Conservation (phyloP, 2,329 filamentous ascomycete species). For the Akanthomyces lecanii region DNA sequence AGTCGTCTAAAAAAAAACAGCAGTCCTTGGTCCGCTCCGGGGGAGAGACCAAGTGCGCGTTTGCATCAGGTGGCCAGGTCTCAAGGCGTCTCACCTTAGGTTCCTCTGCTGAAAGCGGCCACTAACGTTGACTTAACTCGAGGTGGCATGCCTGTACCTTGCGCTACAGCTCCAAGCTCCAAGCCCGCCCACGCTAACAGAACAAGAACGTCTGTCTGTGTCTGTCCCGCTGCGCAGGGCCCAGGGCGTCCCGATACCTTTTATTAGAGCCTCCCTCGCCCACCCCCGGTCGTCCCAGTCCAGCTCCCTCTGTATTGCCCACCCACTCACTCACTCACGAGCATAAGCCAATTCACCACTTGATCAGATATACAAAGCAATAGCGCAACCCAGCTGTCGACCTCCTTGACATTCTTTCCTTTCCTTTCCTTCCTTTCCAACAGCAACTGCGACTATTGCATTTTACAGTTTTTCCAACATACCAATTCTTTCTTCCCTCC, state of each 20-base stretch:
- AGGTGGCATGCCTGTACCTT: constrained; percentile 9
- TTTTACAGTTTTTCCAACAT: neutral
- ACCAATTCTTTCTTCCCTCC: neutral
- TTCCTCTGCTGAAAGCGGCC: constrained; percentile 4
- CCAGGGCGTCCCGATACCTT: neutral
- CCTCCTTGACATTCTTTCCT: neutral
- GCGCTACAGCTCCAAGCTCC: neutral
- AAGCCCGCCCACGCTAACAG: neutral
- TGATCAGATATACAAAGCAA: constrained; percentile 11
- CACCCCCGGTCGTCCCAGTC: neutral
- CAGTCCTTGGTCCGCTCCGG: no score
- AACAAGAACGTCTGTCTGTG: no score
- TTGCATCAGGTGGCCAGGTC: constrained; percentile 4
- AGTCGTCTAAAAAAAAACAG: constrained; percentile 4
- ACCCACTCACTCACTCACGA: neutral
- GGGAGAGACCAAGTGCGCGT: neutral
- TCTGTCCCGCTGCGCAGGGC: neutral
- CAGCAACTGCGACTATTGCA: neutral
- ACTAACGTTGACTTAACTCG: neutral
- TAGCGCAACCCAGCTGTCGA: neutral
- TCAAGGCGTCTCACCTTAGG: neutral
- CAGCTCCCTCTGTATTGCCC: neutral
- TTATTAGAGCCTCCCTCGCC: constrained; percentile 13
- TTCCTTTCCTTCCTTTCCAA: neutral
- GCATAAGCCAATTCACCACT: neutral